phyloP scores from a whole-genome alignment of 257 asterid species.

The Orobanche coerulescens region DNA sequence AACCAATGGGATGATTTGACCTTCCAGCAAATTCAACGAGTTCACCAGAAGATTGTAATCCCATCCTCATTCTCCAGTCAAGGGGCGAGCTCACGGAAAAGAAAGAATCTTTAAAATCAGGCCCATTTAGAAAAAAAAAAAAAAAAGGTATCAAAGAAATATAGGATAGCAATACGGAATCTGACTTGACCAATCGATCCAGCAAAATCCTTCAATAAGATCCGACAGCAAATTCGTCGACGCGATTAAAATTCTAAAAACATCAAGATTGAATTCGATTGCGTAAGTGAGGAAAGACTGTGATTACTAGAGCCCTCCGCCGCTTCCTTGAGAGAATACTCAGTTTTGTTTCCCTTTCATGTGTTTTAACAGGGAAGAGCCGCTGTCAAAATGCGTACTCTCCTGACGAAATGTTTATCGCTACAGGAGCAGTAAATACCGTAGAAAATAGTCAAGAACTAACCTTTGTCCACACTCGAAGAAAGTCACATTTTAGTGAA shows the following conservation, averaged over 20 bases:
- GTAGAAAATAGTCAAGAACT: not conserved
- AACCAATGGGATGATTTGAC: slow-evolving; percentile 32
- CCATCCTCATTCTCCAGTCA: slow-evolving; percentile 74
- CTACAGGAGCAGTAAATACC: not conserved
- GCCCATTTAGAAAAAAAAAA: slow-evolving; percentile 28
- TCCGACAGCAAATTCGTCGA: not conserved
- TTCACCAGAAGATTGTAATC: slow-evolving; percentile 86
- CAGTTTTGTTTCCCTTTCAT: not conserved
- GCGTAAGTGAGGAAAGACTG: no score
- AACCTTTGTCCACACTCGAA: not conserved
- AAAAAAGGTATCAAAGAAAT: not conserved
- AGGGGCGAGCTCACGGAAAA: slow-evolving; percentile 19
- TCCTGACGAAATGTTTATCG: not conserved
- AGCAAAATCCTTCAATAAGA: slow-evolving; percentile 13
- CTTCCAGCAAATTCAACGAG: slow-evolving; percentile 59
- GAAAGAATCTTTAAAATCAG: slow-evolving; percentile 29
- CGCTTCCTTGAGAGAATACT: no score
- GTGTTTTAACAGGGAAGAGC: not conserved
- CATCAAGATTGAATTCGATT: slow-evolving; percentile 20
- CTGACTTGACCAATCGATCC: slow-evolving; percentile 28
- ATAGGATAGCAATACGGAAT: not conserved
- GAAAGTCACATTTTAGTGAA: no score
- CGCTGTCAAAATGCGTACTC: not conserved
- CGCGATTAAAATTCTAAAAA: slow-evolving; percentile 3
- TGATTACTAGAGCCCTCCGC: no score